Evolutionary conservation across 2,329 filamentous ascomycete genomes (phyloP).

Genomic region (Alternaria alternata): DNA sequence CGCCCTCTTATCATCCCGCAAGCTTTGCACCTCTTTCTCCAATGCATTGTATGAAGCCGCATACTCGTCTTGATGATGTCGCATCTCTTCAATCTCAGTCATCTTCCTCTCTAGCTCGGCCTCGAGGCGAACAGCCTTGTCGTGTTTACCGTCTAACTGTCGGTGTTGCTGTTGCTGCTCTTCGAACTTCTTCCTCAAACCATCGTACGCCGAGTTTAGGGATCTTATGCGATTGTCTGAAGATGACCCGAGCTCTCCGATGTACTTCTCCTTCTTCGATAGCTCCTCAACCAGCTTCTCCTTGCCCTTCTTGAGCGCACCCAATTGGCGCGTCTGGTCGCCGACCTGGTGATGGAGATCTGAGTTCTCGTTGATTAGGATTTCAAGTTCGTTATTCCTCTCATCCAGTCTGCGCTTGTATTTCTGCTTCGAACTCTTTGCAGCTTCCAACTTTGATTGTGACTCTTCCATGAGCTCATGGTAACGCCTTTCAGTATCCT

Average conservation of each 20-base stretch:
- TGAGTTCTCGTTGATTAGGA: conserved; percentile 38
- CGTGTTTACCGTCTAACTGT: conserved; percentile 15
- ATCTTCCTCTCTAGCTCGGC: conserved; percentile 37
- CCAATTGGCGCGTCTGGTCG: conserved; percentile 36
- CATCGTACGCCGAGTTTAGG: conserved; percentile 33
- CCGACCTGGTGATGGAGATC: conserved; percentile 38
- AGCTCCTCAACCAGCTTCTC: conserved; percentile 34
- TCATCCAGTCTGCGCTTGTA: conserved; percentile 43
- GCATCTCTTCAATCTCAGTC: conserved; percentile 37
- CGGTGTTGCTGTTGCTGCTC: conserved; percentile 24
- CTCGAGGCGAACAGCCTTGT: conserved; percentile 18
- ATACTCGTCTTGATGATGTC: conserved; percentile 34
- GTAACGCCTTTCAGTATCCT: conserved; percentile 41
- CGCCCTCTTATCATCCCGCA: conserved; percentile 42
- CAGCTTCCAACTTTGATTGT: conserved; percentile 40
- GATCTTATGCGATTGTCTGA: conserved; percentile 32
- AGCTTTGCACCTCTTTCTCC: conserved; percentile 38
- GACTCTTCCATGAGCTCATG: conserved; percentile 38
- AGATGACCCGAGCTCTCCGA: conserved; percentile 34
- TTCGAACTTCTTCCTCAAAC: conserved; percentile 29
- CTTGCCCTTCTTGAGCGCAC: conserved; percentile 32
- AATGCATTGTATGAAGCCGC: conserved; percentile 34
- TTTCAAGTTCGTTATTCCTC: conserved; percentile 40
- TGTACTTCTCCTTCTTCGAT: conserved; percentile 36
- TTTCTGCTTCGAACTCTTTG: conserved; percentile 36